Base-by-base conservation (phyloP, 2,329 filamentous ascomycete genomes). In the Plectosphaerella sp. region DNA sequence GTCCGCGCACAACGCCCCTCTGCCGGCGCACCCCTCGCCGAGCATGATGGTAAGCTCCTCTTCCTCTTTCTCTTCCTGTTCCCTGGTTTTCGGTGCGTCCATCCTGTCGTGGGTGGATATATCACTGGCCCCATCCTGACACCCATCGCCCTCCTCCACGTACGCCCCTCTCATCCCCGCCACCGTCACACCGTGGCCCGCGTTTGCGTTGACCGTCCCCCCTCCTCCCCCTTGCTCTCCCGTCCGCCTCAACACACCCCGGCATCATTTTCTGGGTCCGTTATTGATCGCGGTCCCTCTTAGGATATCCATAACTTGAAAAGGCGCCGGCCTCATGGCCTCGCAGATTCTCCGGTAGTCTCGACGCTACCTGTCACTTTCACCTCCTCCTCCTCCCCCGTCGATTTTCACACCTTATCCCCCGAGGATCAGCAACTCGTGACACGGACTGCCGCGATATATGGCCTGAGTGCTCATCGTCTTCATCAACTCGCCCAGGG, bases 41-140 rank as follows among this genome's bases (percentile, higher is more conserved):
- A 64, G 67, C 66, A 74, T 67, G 64, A 78, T 78, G 75, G 75
- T 78, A 76, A 77, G 75, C 65, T 59, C 59, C 53, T 33, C 52
- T 64, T 64, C 64, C 62, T 65, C 60, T 62, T 68, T 60, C 62
- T 33, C 52, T 64, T 64, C 64, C 62, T 65, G 60, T 62, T 68
- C 60, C 62, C 65, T 63, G 66, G 61, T 64, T 64, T 60, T 63
- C 68, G 72, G 72, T 66, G 70, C 65, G 64, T 33, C 28, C 28
- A 73, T 71, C 72, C 75, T 72, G 65, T 71, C 72, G 74, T 72
- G 65, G 64, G 62, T 49, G 37, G 36, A 67, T 73, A 72, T 72
- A 71, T 73, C 66, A 72, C 43, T 46, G 45, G 45, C 46, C 49
- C 45, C 51, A 25, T 33, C 45, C 45, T 47, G 45, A 15, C 24